phyloP scores from a whole-genome alignment of 805 yeast species.

The Sporopachydermia lactativora region DNA sequence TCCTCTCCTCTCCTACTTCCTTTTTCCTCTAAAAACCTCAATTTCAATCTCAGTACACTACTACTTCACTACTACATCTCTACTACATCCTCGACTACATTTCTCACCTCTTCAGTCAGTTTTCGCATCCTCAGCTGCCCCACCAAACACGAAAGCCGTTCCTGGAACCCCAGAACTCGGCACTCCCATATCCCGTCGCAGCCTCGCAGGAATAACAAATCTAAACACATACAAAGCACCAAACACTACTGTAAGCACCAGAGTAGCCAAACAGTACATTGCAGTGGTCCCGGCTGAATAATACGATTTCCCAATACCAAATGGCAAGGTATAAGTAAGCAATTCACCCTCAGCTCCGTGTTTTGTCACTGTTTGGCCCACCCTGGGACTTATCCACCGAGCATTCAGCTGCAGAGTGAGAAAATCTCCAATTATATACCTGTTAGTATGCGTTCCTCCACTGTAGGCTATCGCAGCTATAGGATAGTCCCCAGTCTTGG shows the following conservation, averaged over 20 bases:
- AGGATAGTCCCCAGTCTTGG: constrained; percentile 24
- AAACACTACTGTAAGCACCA: constrained; percentile 9
- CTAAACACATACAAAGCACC: constrained; percentile 10
- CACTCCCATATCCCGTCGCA: constrained; percentile 2
- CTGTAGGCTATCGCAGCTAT: constrained; percentile 46
- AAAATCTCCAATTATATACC: constrained; percentile 52
- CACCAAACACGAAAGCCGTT: neutral
- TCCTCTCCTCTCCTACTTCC: no score
- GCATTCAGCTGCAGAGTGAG: constrained; percentile 43
- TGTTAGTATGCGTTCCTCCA: constrained; percentile 39
- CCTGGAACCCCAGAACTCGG: no score
- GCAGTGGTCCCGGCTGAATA: constrained; percentile 7
- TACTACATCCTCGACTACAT: no score
- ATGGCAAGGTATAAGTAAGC: neutral
- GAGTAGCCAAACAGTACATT: constrained; percentile 10
- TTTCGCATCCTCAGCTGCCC: neutral
- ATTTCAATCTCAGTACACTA: no score
- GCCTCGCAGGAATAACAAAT: constrained; percentile 12
- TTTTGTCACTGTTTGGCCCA: neutral
- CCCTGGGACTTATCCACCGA: constrained; percentile 32
- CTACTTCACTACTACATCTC: no score
- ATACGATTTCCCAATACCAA: neutral
- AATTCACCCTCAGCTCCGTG: neutral
- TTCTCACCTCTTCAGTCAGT: neutral
- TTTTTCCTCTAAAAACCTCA: no score